phyloP scores from a whole-genome alignment of 371 early-diverging fungal species.

The Rhizopus microsporus region DNA sequence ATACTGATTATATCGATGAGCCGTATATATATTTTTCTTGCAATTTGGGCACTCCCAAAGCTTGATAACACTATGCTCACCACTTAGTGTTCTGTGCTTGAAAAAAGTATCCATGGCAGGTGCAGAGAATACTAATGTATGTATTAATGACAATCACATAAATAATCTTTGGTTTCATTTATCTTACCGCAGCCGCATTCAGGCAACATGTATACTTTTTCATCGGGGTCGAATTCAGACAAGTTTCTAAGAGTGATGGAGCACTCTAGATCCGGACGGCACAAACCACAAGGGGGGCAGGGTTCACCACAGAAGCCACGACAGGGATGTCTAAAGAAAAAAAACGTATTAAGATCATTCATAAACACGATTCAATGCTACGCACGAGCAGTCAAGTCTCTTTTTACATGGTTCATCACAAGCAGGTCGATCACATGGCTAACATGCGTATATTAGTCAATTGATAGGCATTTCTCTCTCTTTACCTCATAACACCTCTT shows the following conservation, averaged over 20 bases:
- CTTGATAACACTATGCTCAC: constrained; percentile 47
- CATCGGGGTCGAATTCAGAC: constrained; percentile 39
- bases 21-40: constrained; percentile 39
- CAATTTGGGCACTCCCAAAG: constrained; percentile 55
- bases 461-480: not conserved
- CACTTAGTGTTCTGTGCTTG: constrained; percentile 36
- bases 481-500: constrained; percentile 43
- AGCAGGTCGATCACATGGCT: constrained; percentile 45
- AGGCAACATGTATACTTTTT: constrained; percentile 40
- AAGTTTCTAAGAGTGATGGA: constrained; percentile 38
- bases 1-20: constrained; percentile 40
- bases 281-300: constrained; percentile 46
- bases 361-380: not conserved
- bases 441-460: not conserved
- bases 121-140: constrained; percentile 38
- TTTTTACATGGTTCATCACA: constrained; percentile 37
- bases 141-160: not conserved
- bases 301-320: constrained; percentile 50
- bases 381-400: constrained; percentile 38
- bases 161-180: not conserved
- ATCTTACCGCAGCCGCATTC: constrained; percentile 54
- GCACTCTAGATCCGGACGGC: constrained; percentile 30
- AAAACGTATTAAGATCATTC: not conserved
- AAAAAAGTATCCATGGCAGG: constrained; percentile 46
- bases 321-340: constrained; percentile 39